phyloP scores from a whole-genome alignment of 805 yeast species.

The Cyberlindnera mississippiensis region DNA sequence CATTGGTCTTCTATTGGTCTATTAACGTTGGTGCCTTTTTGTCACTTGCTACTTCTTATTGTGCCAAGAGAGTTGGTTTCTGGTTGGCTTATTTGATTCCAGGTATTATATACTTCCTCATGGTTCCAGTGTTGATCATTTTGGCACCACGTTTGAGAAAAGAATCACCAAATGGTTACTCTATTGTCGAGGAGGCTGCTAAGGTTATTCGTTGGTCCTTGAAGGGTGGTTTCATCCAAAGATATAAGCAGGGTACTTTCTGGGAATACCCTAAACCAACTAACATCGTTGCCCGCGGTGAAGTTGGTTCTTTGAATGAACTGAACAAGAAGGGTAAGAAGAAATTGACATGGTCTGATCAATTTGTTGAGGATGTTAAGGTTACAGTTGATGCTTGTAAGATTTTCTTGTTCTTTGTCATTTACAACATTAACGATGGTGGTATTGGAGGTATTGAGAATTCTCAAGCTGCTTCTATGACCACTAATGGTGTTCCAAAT shows the following conservation, averaged over 20 bases:
- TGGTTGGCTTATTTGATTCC: slow-evolving; percentile 77
- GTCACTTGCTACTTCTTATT: slow-evolving; percentile 71
- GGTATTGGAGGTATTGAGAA: slow-evolving; percentile 45
- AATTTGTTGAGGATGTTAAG: slow-evolving; percentile 68
- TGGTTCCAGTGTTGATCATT: slow-evolving; percentile 43
- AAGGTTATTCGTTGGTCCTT: slow-evolving; percentile 39
- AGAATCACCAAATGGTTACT: slow-evolving; percentile 29
- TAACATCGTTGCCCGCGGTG: slow-evolving; percentile 41
- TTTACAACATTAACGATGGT: slow-evolving; percentile 71
- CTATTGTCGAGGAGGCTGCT: slow-evolving; percentile 41
- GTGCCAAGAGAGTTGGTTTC: slow-evolving; percentile 62
- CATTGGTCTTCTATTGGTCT: slow-evolving; percentile 73
- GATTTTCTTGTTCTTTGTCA: slow-evolving; percentile 65
- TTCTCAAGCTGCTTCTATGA: slow-evolving; percentile 66
- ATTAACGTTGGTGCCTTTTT: slow-evolving; percentile 74
- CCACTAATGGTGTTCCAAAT: slow-evolving; percentile 73
- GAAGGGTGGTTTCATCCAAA: slow-evolving; percentile 40
- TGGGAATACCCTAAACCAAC: slow-evolving; percentile 62
- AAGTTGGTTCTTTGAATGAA: slow-evolving; percentile 16
- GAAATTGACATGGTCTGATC: slow-evolving; percentile 52
- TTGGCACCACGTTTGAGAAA: slow-evolving; percentile 28
- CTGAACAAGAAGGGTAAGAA: slow-evolving; percentile 24
- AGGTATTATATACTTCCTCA: slow-evolving; percentile 51
- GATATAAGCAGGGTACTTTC: slow-evolving; percentile 37
- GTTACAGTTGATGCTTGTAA: slow-evolving; percentile 68